Conservation (phyloP, 768 basidiomycete species). For the Agaricus sinodeliciosus region DNA sequence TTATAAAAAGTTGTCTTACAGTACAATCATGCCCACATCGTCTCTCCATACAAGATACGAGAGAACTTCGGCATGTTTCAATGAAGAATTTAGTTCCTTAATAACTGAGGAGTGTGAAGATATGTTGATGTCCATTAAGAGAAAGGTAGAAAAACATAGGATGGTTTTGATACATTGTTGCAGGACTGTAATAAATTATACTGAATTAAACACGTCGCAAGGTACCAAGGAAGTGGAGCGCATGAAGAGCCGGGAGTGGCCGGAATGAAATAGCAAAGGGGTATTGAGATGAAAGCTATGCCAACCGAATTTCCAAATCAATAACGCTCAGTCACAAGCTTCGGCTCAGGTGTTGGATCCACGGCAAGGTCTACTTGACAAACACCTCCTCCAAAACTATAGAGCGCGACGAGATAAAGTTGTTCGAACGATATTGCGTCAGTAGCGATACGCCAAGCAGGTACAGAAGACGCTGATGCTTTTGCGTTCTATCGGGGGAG, state of each 20-base stretch:
- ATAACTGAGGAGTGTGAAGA: background rate
- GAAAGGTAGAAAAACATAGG: background rate
- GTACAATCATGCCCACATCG: too few relatives aligned
- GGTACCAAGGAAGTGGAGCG: background rate
- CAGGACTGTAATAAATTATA: background rate
- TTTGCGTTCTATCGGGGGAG: conserved; percentile 8
- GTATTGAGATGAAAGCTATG: background rate
- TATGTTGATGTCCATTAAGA: background rate
- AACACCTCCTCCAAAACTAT: conserved; percentile 34
- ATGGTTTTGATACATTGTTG: background rate
- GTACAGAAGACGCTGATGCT: conserved; percentile 13
- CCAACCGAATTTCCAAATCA: too few relatives aligned
- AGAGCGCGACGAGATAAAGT: conserved; percentile 34
- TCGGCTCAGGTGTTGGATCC: conserved; percentile 16
- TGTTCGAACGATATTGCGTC: conserved; percentile 34
- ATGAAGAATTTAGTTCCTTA: background rate
- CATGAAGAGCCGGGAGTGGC: background rate
- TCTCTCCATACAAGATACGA: too few relatives aligned
- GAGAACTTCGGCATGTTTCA: too few relatives aligned
- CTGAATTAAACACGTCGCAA: background rate
- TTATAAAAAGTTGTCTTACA: too few relatives aligned
- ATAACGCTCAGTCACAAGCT: too few relatives aligned
- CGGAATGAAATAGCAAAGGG: background rate
- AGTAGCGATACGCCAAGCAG: conserved; percentile 28
- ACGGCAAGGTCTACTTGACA: conserved; percentile 48